Evolutionary conservation across 768 basidiomycete species (phyloP), one percentile per base, ranked within the genome.

Genomic region (Tubosaeta sp.): DNA sequence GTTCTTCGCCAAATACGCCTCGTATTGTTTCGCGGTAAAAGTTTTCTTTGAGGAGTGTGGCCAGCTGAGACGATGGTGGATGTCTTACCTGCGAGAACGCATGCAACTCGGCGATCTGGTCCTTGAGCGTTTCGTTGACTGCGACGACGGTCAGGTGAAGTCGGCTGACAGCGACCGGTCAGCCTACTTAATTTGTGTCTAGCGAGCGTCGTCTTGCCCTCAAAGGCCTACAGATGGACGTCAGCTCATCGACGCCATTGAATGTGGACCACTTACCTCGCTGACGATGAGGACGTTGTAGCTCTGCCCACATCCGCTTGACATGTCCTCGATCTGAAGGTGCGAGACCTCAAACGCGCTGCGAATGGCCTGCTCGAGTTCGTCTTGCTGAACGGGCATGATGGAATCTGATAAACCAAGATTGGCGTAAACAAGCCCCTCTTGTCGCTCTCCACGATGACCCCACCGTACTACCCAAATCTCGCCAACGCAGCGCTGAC

Each of bases 121-220:
- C 72, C 71, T 88, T 91, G 61, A 93, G 65, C 9, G 84, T 62
- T 22, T 89, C 84, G 60, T 92, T 91, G 52, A 93, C 90, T 92
- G 54, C 16, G 26, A 44, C 8, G 37, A 48, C 17, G 43, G 51
- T 57, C 58, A 57, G n/a, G n/a, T 22, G 6, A 8, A 32, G 26
- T 38, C 38, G 42, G 12, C 7, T 22, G 22, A 22, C 2, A n/a
- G 45, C 14, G 16, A 46, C 35, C 46, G 33, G 44, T 25, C 25
- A 13, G 71, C 78, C 49, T 62, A 91, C 90, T 80, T 67, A 80
- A 72, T 38, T 83, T 75, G 65, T 93, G 90, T 61, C 84, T 75
- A 14, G 82, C 79, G n/a, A 93, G 75, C n/a, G 87, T 91, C 12
- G 76, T 77, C 70, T 89, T 88, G 7, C 88, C 88, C 67, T 88